Evolutionary conservation across 257 asterid species (phyloP), one percentile per base, ranked within the genome.

Genomic region (Cynanchum wilfordii): DNA sequence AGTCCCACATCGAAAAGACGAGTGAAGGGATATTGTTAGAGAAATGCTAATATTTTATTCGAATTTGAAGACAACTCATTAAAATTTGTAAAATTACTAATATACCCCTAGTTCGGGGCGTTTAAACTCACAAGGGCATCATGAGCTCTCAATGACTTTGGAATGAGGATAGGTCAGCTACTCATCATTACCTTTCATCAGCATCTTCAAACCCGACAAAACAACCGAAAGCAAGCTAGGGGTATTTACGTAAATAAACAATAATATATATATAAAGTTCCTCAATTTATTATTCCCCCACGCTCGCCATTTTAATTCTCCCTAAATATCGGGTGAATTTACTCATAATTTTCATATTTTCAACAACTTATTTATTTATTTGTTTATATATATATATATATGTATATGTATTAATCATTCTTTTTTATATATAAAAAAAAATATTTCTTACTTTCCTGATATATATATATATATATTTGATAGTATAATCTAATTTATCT

Each of bases 211-310:
- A 6, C 65, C 83, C 78, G 79, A 79, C 83, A 71, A 52, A 71
- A 17, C 29, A 63, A 77, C 91, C 89, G 88, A 86, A 88, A 86
- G 87, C 77, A 86, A 68, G 11, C 47, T 42, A 42, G 88, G 94
- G 94, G 74, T 49, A 67, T 49, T 80, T 63, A 10, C 68, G 94
- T 83, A 49, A 74, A 75, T 36, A 52, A 5, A 64, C 13, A 36
- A 33, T 11, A 50, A 16, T 0, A 42, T 33, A 33, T 33, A 11
- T 11, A 10, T 3, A 9, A 33, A 30, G 15, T 29, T 30, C 68
- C 68, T 36, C n/a, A 47, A 17, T 64, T 64, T 33, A 7, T 11
- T 30, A 33, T 33, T n/a, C 66, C 5, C 47, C 68, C 25, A 33
- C 76, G 69, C 38, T 1, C 38, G 4, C 38, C 38, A 75, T 79